Evolutionary conservation across 2,329 filamentous ascomycete genomes (phyloP).

Genomic region (Sodiomyces alkalinus): DNA sequence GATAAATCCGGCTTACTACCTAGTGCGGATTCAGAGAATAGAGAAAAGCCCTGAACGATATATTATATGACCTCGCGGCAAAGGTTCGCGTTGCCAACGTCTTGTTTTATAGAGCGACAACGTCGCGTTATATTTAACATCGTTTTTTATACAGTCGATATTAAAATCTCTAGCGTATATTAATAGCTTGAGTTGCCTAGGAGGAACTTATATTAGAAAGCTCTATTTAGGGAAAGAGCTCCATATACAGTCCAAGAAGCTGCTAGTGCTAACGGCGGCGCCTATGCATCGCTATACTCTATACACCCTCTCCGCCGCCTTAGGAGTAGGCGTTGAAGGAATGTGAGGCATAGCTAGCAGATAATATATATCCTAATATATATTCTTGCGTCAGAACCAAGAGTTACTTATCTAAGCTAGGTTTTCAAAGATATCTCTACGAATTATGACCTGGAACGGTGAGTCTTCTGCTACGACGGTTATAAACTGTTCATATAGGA

Average conservation of each 20-base stretch:
- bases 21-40: neutral
- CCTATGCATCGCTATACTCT: no score
- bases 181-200: no score
- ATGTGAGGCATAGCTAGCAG: slow-evolving; percentile 1
- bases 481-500: no score
- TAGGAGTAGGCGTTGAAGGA: slow-evolving; percentile 1
- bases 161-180: no score
- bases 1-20: neutral
- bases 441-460: slow-evolving; percentile 84
- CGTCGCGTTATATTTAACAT: no score
- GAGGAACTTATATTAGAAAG: no score
- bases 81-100: neutral
- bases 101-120: no score
- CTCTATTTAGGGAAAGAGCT: no score
- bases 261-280: no score
- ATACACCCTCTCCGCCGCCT: neutral
- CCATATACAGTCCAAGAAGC: no score
- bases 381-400: neutral
- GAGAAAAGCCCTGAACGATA: neutral
- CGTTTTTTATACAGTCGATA: no score
- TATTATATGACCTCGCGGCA: slow-evolving; percentile 1
- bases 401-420: no score
- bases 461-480: slow-evolving; percentile 15
- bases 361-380: neutral
- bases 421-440: slow-evolving; percentile 67